phyloP scores from a whole-genome alignment of 495 filamentous ascomycete species.

The Podospora didyma region DNA sequence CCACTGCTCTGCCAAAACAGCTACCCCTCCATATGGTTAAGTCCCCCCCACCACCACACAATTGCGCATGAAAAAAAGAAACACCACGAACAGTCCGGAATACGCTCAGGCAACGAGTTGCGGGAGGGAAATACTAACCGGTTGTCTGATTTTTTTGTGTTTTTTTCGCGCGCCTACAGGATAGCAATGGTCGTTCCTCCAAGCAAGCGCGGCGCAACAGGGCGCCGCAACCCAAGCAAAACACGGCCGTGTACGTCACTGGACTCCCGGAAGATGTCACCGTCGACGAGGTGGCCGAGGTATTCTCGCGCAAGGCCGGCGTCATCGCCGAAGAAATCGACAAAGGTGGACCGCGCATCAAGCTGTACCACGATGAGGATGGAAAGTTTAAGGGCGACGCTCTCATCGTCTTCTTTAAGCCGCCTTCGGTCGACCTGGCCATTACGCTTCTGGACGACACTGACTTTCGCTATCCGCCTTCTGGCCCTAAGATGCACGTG shows the following conservation, averaged over 20 bases:
- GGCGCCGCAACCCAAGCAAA: constrained; percentile 56
- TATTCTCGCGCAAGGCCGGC: constrained; percentile 82
- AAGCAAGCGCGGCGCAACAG: constrained; percentile 26
- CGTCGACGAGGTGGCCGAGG: constrained; percentile 71
- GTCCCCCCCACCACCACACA: neutral
- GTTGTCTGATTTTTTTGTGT: constrained; percentile 19
- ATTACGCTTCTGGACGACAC: constrained; percentile 90
- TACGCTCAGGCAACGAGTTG: neutral
- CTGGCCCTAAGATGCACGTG: constrained; percentile 66
- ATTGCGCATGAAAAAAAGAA: neutral
- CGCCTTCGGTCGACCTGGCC: constrained; percentile 83
- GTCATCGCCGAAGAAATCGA: constrained; percentile 95
- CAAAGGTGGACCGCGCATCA: constrained; percentile 77
- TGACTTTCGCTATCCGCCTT: constrained; percentile 65
- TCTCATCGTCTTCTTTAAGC: constrained; percentile 88
- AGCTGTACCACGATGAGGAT: constrained; percentile 76
- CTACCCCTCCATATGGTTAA: no score
- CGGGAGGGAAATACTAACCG: constrained; percentile 25
- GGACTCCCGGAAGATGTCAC: constrained; percentile 74
- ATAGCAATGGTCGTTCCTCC: constrained; percentile 16
- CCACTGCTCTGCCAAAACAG: no score
- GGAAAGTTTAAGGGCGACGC: constrained; percentile 92
- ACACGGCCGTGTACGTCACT: constrained; percentile 88
- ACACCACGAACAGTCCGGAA: constrained; percentile 8
- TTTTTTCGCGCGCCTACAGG: constrained; percentile 24